Conservation (phyloP, 1,284 basidiomycete species). For the Cutaneotrichosporon daszewskae region DNA sequence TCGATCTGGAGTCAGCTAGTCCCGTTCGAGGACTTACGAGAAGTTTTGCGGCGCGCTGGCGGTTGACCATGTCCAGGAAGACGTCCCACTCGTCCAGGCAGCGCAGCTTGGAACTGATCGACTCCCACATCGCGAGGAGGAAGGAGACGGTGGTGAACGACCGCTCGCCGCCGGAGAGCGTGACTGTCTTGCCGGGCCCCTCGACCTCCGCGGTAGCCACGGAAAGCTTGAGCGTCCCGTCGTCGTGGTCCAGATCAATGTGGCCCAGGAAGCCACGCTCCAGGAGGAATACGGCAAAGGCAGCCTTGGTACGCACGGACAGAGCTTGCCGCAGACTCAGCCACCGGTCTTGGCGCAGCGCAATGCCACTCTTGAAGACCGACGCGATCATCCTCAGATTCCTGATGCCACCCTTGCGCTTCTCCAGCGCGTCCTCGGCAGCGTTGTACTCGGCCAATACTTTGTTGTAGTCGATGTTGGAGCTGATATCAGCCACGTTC, state of each 20-base stretch:
- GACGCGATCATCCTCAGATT: slow-evolving; percentile 61
- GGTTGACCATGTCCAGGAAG: slow-evolving; percentile 92
- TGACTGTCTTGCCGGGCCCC: background rate
- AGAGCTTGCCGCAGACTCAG: slow-evolving; percentile 79
- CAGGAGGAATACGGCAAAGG: slow-evolving; percentile 75
- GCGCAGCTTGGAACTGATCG: slow-evolving; percentile 85
- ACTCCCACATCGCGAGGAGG: slow-evolving; percentile 88
- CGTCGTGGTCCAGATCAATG: slow-evolving; percentile 68
- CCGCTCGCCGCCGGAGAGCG: slow-evolving; percentile 82
- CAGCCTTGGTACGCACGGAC: slow-evolving; percentile 72
- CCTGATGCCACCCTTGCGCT: slow-evolving; percentile 22
- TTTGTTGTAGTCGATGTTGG: slow-evolving; percentile 71
- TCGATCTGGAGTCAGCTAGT: slow-evolving; percentile 57
- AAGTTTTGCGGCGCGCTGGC: slow-evolving; percentile 84
- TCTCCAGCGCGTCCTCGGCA: slow-evolving; percentile 9
- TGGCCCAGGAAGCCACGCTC: slow-evolving; percentile 81
- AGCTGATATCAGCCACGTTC: slow-evolving; percentile 47
- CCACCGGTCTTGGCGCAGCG: slow-evolving; percentile 59
- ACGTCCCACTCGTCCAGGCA: slow-evolving; percentile 90
- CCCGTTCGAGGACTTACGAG: slow-evolving; percentile 56
- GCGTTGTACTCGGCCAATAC: slow-evolving; percentile 62
- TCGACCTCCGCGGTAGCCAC: slow-evolving; percentile 1
- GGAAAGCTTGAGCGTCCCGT: slow-evolving; percentile 58
- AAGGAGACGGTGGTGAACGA: slow-evolving; percentile 95
- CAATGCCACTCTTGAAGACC: too few species aligned